A percentile compares a stretch with the other conserved stretches of the same genome.
Evolutionary conservation across 306 rosid genomes (phyloP).

Genomic region (Fragaria iinumae): DNA sequence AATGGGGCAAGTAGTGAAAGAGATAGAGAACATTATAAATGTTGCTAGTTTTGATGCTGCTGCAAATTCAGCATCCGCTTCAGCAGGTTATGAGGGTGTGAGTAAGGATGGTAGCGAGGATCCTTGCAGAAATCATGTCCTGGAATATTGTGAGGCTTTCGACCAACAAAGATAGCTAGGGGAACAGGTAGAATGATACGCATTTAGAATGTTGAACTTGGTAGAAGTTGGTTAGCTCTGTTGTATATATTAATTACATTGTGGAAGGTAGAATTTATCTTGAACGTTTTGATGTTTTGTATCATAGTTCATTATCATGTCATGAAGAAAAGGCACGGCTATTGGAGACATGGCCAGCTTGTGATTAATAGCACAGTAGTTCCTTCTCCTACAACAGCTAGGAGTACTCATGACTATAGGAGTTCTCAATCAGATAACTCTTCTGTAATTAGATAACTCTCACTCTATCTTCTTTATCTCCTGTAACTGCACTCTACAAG

Average conservation of each 20-base stretch:
- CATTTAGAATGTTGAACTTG: not conserved
- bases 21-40: slow-evolving; percentile 56
- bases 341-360: not conserved
- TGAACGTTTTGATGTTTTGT: too few relatives aligned
- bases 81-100: slow-evolving; percentile 38
- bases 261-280: too few relatives aligned
- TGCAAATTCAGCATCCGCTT: slow-evolving; percentile 45
- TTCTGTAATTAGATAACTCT: too few relatives aligned
- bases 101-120: slow-evolving; percentile 2
- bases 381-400: too few relatives aligned
- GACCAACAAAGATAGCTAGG: not conserved
- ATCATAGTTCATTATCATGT: too few relatives aligned
- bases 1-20: slow-evolving; percentile 74
- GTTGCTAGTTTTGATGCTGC: slow-evolving; percentile 48
- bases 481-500: too few relatives aligned
- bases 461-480: too few relatives aligned
- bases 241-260: not conserved
- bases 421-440: too few relatives aligned
- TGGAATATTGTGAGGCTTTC: slow-evolving; percentile 25
- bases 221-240: not conserved
- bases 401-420: too few relatives aligned
- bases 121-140: slow-evolving; percentile 31
- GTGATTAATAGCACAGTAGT: not conserved
- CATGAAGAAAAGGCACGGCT: not conserved
- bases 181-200: not conserved